Conservation (phyloP, 768 basidiomycete species). For the Cubamyces sp. region DNA sequence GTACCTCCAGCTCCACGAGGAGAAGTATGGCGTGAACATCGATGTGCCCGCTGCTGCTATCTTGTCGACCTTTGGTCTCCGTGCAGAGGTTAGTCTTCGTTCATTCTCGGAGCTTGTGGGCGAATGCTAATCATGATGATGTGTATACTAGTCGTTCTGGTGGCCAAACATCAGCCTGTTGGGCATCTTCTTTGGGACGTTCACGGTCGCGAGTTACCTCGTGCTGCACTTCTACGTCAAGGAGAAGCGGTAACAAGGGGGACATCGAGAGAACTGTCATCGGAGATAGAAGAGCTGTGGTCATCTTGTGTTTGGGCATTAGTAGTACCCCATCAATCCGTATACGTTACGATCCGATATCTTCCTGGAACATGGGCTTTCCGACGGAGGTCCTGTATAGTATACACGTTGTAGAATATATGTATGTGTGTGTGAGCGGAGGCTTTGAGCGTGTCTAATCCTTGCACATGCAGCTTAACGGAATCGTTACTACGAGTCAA, state of each 20-base stretch:
- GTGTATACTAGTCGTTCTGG: slow-evolving; percentile 85
- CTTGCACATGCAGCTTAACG: neutral
- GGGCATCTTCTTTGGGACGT: slow-evolving; percentile 82
- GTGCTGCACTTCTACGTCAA: slow-evolving; percentile 88
- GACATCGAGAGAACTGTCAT: neutral
- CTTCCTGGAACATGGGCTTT: slow-evolving; percentile 10
- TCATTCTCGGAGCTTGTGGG: neutral
- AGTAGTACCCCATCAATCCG: neutral
- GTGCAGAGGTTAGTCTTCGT: slow-evolving; percentile 68
- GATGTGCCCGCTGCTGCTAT: slow-evolving; percentile 97
- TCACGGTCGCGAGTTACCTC: slow-evolving; percentile 77
- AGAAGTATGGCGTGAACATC: slow-evolving; percentile 96
- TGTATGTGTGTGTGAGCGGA: neutral
- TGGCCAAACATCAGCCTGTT: slow-evolving; percentile 93
- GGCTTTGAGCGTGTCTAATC: neutral
- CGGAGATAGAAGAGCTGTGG: neutral
- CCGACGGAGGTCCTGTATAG: slow-evolving; percentile 19
- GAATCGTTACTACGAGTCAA: too few species aligned
- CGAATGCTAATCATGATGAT: slow-evolving; percentile 15
- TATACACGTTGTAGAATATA: slow-evolving; percentile 20
- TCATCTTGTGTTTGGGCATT: neutral
- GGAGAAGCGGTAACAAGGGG: slow-evolving; percentile 57
- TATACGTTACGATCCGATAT: neutral
- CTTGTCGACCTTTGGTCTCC: slow-evolving; percentile 90
- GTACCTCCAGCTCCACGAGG: slow-evolving; percentile 90